Evolutionary conservation across 2,329 filamentous ascomycete species (phyloP).

Genomic region (Aspergillus eucalypticola): DNA sequence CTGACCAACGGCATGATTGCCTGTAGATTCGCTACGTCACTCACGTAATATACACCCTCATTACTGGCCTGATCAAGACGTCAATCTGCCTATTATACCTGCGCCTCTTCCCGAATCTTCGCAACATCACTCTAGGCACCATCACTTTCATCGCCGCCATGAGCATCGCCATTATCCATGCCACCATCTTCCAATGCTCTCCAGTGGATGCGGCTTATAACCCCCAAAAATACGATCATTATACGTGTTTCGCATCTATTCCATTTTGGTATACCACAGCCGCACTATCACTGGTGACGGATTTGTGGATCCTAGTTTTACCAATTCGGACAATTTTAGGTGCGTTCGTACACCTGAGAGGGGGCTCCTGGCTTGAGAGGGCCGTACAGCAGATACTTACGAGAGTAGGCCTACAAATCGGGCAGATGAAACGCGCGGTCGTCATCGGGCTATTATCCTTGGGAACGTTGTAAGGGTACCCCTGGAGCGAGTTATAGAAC

Average conservation of each 20-base stretch:
- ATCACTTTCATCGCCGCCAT: conserved; percentile 13
- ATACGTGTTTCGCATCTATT: conserved; percentile 3
- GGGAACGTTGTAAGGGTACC: conserved; percentile 1
- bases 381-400: background rate
- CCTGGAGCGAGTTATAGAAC: background rate
- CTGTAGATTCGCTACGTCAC: conserved; percentile 1
- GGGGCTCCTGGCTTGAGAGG: too few species aligned
- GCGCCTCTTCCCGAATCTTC: conserved; percentile 11
- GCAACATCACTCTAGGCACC: conserved; percentile 2
- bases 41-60: conserved; percentile 7
- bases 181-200: conserved; percentile 15
- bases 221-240: background rate
- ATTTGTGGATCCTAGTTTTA: conserved; percentile 15
- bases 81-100: conserved; percentile 10
- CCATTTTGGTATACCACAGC: conserved; percentile 14
- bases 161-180: conserved; percentile 13
- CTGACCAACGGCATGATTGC: background rate
- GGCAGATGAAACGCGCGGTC: background rate
- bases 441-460: conserved; percentile 4
- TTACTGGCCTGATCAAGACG: conserved; percentile 10
- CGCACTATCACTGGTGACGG: conserved; percentile 11
- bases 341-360: background rate
- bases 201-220: background rate
- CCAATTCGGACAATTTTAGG: conserved; percentile 8
- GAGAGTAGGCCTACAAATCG: background rate